Evolutionary conservation across 78 protist species (phyloP), one percentile per base, ranked within the genome.

Genomic region (Speleostelium caveatum): DNA sequence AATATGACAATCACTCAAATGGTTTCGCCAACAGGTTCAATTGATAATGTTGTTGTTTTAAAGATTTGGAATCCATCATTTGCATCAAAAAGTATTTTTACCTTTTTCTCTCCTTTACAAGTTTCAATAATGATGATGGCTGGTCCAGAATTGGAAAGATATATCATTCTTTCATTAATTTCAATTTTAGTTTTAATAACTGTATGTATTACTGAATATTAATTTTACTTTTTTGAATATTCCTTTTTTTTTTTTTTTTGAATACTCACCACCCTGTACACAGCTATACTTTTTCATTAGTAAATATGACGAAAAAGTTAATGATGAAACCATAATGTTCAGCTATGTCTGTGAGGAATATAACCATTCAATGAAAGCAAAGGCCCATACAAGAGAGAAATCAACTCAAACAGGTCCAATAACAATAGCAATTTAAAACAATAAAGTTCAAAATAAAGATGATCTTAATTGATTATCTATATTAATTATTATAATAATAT

Each of bases 21-120:
- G 19, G 58, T 51, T 39, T 38, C 66, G 55, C 69, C 66, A 66
- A 33, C 65, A 30, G 88, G 75, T 41, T 49, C 77, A 30, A 38
- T 55, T 55, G 88, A 79, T 67, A 79, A 67, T 51, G 68, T 67
- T 19, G 69, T 67, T 49, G 56, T 38, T n/a, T 39, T 79, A 14
- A 26, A 67, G 10, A 42, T 66, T 41, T 79, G 88, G 88, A 53
- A 79, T n/a, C 88, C 88, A 51, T 58, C 45, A 24, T 78, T 66
- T 19, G 53, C 75, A 38, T 42, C 66, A 22, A 16, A 63, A 38
- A 78, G 41, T 16, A 12, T 78, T 17, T 63, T 78, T 42, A 78
- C 75, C 12, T 78, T 66, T 8, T 78, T 78, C 38, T 53, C 65
- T 24, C 88, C 88, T 36, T 49, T 78, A 14, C 66, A 63, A 36